These are phyloP conservation scores for Hanseniaspora occidentalis DNA, from an alignment of 805 yeast genomes.

Conservation along the genomic window DNA sequence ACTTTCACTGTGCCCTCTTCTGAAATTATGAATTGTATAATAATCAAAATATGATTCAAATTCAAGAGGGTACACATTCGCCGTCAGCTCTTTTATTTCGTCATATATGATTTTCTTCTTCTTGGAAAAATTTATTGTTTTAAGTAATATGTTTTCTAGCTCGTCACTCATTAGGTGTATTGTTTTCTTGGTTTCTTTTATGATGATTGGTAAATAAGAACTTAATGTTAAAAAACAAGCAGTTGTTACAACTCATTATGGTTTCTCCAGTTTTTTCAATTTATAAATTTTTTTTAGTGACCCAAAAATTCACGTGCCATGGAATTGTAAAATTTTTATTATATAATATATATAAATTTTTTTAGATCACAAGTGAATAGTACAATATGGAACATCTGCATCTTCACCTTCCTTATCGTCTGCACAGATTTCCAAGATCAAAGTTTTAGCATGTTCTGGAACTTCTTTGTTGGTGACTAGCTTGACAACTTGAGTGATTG, in stretches of 20 bases:
- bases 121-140: slow-evolving; percentile 1
- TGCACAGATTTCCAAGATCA: slow-evolving; percentile 82
- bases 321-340: not conserved
- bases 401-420: slow-evolving; percentile 92
- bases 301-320: not conserved
- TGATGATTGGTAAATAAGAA: too few relatives aligned
- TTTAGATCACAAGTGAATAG: slow-evolving; percentile 36
- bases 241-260: too few relatives aligned
- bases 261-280: not conserved
- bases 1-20: slow-evolving; percentile 21
- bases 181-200: not conserved
- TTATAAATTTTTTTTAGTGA: not conserved
- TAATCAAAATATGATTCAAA: slow-evolving; percentile 24
- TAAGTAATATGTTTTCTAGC: not conserved
- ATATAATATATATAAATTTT: not conserved
- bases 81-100: slow-evolving; percentile 8
- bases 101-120: slow-evolving; percentile 8
- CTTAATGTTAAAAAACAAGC: too few relatives aligned
- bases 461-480: slow-evolving; percentile 76
- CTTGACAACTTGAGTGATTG: slow-evolving; percentile 65
- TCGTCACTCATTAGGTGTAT: not conserved
- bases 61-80: slow-evolving; percentile 16
- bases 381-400: slow-evolving; percentile 84
- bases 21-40: slow-evolving; percentile 17
- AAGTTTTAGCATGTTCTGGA: slow-evolving; percentile 56